Evolutionary conservation across 2,329 filamentous ascomycete genomes (phyloP), one percentile per base, ranked within the genome.

Genomic region (Epichloe elymi): DNA sequence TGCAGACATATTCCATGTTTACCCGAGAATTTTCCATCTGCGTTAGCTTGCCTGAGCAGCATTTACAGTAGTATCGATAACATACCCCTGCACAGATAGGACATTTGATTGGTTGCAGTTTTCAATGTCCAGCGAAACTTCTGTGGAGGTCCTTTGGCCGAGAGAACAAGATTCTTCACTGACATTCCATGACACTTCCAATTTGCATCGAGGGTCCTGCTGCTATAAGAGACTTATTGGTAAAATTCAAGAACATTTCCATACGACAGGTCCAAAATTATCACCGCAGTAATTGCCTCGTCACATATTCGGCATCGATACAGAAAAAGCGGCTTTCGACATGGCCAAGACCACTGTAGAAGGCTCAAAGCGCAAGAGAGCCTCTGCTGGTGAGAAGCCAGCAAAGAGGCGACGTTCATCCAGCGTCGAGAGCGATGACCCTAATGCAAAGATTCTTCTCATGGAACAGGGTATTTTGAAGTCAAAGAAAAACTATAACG

Each of bases 401-500:
- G 72, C 73, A 59, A 82, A 83, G 62, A 71, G 74, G 53, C 62
- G 70, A 15, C 73, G 74, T 55, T 69, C 73, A 51, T 67, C 76
- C 55, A 68, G 69, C 66, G 58, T 56, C 55, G 72, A 74, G 49
- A 64, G 67, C 41, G 70, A 76, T 55, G 76, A 82, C 61, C 65
- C 72, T 44, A 78, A 84, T 63, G 74, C 78, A 51, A 77, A 80
- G 55, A 86, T 95, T 53, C 69, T 91, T 41, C 70, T 80, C 50
- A 76, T 96, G 50, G 90, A 96, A 70, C 75, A 80, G 56, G 83
- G 86, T 52, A 89, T 97, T 51, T 70, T 89, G 55, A 83, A 93
- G 66, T 95, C 89, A 47, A 86, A 82, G 62, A 88, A 89, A 66
- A 80, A 95, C 68, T 95, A 94, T 74, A 95, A 95, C 73, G 88